These are phyloP conservation scores for Coniferiporia weirii DNA, from an alignment of 1,284 basidiomycete genomes.

Conservation along the genomic window DNA sequence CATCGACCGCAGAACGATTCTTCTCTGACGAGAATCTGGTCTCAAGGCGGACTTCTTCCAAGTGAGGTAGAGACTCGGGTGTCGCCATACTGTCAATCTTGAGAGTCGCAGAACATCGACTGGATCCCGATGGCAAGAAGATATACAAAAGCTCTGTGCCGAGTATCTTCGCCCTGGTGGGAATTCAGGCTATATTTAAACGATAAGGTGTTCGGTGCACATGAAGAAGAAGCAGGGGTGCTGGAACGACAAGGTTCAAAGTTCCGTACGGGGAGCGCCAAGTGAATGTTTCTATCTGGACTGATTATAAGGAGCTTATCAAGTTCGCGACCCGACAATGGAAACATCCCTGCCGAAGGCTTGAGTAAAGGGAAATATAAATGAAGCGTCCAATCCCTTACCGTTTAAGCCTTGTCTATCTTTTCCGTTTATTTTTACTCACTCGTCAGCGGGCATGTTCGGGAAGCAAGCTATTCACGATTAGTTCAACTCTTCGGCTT, in stretches of 20 bases:
- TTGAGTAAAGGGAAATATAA: too few relatives aligned
- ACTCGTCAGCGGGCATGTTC: not conserved
- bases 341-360: too few relatives aligned
- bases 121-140: not conserved
- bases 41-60: conserved; percentile 17
- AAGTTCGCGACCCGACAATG: too few relatives aligned
- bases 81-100: not conserved
- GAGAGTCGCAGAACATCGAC: not conserved
- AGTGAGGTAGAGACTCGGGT: not conserved
- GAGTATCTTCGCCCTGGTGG: not conserved
- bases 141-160: not conserved
- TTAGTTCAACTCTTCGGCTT: not conserved
- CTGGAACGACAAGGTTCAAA: too few relatives aligned
- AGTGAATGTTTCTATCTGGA: too few relatives aligned
- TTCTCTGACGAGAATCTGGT: conserved; percentile 1
- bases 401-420: too few relatives aligned
- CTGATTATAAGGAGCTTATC: too few relatives aligned
- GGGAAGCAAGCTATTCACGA: not conserved
- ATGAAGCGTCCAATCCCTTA: too few relatives aligned
- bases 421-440: too few relatives aligned
- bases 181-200: conserved; percentile 4
- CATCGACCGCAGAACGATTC: conserved; percentile 6
- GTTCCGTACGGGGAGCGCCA: too few relatives aligned
- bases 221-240: not conserved
- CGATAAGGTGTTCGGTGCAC: not conserved